Percentiles rank a stretch among this genome's conserved stretches.
Conservation (phyloP, 495 filamentous ascomycete species). For the Hypoxylon intermedium region DNA sequence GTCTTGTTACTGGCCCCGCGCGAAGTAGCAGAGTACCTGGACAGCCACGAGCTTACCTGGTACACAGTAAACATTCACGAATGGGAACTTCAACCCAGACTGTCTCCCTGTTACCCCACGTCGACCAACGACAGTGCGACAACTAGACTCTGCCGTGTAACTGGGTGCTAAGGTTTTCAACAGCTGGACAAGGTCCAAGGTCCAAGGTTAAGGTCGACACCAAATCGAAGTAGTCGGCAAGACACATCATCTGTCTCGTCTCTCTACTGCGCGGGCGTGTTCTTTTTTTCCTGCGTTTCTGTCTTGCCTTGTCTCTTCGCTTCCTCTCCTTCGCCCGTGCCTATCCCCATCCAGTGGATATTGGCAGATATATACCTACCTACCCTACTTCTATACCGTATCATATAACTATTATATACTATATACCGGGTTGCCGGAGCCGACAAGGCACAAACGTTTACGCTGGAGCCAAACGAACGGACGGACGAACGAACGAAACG, state of each 20-base stretch:
- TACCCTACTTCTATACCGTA: not conserved
- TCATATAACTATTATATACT: slow-evolving; percentile 13
- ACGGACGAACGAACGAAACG: slow-evolving; percentile 22
- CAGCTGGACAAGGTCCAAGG: slow-evolving; percentile 35
- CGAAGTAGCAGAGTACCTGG: not conserved
- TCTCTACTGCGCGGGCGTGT: not conserved
- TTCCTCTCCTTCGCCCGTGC: not conserved
- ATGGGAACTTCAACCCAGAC: not conserved
- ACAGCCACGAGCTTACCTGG: not conserved
- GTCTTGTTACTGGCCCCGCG: not conserved
- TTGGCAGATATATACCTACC: slow-evolving; percentile 7
- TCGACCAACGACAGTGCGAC: slow-evolving; percentile 42
- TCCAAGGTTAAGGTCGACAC: slow-evolving; percentile 13
- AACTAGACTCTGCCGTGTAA: slow-evolving; percentile 38
- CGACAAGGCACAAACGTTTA: slow-evolving; percentile 23
- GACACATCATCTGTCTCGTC: slow-evolving; percentile 28
- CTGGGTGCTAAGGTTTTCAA: slow-evolving; percentile 38
- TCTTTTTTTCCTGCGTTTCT: slow-evolving; percentile 13
- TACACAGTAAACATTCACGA: slow-evolving; percentile 16
- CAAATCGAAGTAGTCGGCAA: slow-evolving; percentile 21
- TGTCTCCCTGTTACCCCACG: slow-evolving; percentile 32
- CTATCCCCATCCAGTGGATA: slow-evolving; percentile 7
- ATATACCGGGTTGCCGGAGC: slow-evolving; percentile 38
- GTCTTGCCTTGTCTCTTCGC: not conserved
- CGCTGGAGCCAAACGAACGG: slow-evolving; percentile 8